These are phyloP conservation scores for Debaryomyces coudertii DNA, from an alignment of 1,139 yeast species.

Conservation along the genomic window DNA sequence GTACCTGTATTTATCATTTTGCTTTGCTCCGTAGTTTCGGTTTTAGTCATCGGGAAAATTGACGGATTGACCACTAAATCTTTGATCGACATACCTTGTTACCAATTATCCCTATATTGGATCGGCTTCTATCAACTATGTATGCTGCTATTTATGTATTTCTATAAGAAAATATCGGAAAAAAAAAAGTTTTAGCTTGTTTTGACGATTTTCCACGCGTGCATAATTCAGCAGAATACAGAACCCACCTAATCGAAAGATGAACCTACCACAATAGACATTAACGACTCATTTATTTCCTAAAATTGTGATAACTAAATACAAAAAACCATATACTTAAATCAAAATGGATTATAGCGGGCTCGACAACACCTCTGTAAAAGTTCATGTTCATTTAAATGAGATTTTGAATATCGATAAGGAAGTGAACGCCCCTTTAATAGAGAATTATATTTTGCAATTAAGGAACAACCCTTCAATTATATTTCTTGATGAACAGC, in stretches of 20 bases:
- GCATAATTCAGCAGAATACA: not conserved
- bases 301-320: not conserved
- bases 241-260: not conserved
- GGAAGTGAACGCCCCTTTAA: not conserved
- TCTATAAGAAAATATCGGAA: not conserved
- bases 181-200: not conserved
- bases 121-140: not conserved
- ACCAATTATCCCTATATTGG: not conserved
- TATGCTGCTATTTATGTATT: not conserved
- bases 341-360: slow-evolving; percentile 1
- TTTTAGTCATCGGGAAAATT: not conserved
- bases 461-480: not conserved
- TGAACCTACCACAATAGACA: not conserved
- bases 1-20: not conserved
- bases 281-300: not conserved
- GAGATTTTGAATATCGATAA: not conserved
- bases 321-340: not conserved
- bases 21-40: not conserved
- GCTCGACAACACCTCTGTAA: not conserved
- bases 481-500: not conserved
- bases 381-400: not conserved
- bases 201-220: slow-evolving; percentile 7
- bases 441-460: slow-evolving; percentile 3
- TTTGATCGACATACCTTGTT: slow-evolving; percentile 1
- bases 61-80: not conserved